phyloP scores from a whole-genome alignment of 768 basidiomycete species.

The Termitomyces sp. region DNA sequence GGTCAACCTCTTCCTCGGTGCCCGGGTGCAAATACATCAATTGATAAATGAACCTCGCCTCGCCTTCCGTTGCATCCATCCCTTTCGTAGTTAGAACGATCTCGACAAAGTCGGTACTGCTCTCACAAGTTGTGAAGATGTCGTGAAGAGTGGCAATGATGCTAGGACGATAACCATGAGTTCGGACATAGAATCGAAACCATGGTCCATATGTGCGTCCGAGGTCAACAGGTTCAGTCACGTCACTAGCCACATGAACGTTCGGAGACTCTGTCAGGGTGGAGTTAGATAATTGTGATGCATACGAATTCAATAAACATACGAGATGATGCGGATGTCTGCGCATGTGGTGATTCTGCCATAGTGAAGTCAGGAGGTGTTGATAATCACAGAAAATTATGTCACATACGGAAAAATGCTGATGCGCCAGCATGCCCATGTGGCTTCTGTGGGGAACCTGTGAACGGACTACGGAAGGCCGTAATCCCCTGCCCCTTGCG shows the following conservation, averaged over 20 bases:
- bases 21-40: neutral
- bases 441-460: neutral
- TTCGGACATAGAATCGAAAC: neutral
- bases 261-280: too few relatives aligned
- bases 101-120: neutral
- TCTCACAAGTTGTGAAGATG: neutral
- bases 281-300: too few relatives aligned
- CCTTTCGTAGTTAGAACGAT: neutral
- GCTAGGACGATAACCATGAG: neutral
- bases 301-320: too few relatives aligned
- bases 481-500: too few relatives aligned
- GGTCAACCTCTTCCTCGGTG: neutral
- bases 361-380: too few relatives aligned
- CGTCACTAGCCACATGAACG: too few relatives aligned
- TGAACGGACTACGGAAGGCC: too few relatives aligned
- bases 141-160: neutral
- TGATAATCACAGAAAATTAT: too few relatives aligned
- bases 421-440: too few relatives aligned
- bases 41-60: neutral
- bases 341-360: too few relatives aligned
- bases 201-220: neutral
- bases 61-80: neutral
- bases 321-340: too few relatives aligned
- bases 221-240: neutral
- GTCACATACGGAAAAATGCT: neutral